Percentiles rank a stretch among this genome's conserved stretches.
phyloP scores from a whole-genome alignment of 2,329 filamentous ascomycete genomes.

The Colletotrichum cordylinicola region DNA sequence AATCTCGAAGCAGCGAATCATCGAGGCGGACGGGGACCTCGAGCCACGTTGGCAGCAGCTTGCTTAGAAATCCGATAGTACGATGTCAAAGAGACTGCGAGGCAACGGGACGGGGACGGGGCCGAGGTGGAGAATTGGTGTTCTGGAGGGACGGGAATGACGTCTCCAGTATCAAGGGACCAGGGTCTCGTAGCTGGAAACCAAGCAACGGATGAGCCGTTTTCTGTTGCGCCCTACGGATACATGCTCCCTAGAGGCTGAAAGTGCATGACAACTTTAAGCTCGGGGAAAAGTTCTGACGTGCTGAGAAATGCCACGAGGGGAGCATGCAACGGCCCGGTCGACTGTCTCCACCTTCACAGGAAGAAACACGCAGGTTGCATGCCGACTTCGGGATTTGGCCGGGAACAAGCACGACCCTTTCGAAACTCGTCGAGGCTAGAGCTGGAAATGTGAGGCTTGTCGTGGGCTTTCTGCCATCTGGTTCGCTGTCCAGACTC shows the following conservation, averaged over 20 bases:
- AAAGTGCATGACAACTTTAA: not conserved
- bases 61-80: constrained; percentile 21
- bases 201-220: not conserved
- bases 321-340: not conserved
- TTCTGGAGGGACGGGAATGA: not conserved
- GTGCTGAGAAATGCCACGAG: constrained; percentile 20
- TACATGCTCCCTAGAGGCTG: not conserved
- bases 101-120: constrained; percentile 10
- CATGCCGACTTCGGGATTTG: not conserved
- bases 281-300: constrained; percentile 7
- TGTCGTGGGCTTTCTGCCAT: not conserved
- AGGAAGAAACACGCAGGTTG: not conserved
- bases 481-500: not conserved
- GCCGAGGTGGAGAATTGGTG: not conserved
- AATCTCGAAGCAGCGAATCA: not conserved
- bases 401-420: not conserved
- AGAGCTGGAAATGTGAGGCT: not conserved
- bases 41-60: not conserved
- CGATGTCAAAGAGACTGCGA: constrained; percentile 9
- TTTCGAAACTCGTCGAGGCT: not conserved
- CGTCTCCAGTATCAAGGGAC: not conserved
- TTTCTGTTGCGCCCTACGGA: not conserved
- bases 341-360: not conserved
- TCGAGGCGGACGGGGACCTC: not conserved
- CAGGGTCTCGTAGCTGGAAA: not conserved